These are phyloP conservation scores for Grifola frondosa DNA, from an alignment of 1,284 basidiomycete genomes.

Conservation along the genomic window DNA sequence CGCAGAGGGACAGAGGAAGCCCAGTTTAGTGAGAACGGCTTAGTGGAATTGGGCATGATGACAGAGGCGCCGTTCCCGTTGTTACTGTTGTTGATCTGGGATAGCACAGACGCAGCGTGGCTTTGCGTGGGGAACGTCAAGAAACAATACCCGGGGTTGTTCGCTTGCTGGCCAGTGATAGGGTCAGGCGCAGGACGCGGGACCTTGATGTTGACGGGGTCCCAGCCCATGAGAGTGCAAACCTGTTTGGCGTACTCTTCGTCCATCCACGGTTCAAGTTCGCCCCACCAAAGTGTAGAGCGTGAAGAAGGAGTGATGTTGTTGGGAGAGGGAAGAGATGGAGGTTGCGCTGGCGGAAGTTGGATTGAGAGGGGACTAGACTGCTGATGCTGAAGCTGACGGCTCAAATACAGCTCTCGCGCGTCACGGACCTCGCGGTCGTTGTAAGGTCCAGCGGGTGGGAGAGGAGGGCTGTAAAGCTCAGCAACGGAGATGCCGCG, in stretches of 20 bases:
- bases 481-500: constrained; percentile 28
- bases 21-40: constrained; percentile 79
- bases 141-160: constrained; percentile 84
- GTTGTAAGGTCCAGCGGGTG: constrained; percentile 21
- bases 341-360: constrained; percentile 23
- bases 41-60: constrained; percentile 78
- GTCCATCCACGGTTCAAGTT: constrained; percentile 90
- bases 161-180: constrained; percentile 61
- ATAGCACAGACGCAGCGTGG: constrained; percentile 70
- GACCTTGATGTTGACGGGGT: constrained; percentile 67
- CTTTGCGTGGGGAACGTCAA: constrained; percentile 76
- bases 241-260: constrained; percentile 86
- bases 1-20: constrained; percentile 61
- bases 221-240: constrained; percentile 77
- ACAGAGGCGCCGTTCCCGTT: constrained; percentile 38
- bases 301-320: constrained; percentile 24
- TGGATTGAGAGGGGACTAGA: constrained; percentile 23
- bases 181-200: constrained; percentile 63
- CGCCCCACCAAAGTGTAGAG: constrained; percentile 71
- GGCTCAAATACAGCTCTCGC: constrained; percentile 23
- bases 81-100: constrained; percentile 56
- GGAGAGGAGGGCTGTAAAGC: constrained; percentile 24
- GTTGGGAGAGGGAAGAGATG: constrained; percentile 28
- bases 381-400: constrained; percentile 25
- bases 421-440: constrained; percentile 31